A percentile compares a stretch with the other conserved stretches of the same genome.
These are phyloP conservation scores for Chionographis japonica DNA, from an alignment of 106 monocot species.

Conservation along the genomic window DNA sequence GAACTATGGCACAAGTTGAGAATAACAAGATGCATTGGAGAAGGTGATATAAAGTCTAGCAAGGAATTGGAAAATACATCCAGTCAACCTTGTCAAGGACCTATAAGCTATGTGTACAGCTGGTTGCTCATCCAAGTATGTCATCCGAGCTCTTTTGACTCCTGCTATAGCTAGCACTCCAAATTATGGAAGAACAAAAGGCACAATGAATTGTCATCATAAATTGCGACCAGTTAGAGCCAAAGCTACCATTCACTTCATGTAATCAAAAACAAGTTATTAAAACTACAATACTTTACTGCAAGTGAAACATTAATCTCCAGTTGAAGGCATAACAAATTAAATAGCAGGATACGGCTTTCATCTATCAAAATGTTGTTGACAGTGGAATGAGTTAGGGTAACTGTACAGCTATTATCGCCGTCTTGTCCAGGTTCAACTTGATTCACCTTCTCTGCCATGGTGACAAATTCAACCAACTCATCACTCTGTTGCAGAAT, in stretches of 20 bases:
- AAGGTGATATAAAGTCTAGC: conserved; percentile 1
- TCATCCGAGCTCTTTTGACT: conserved; percentile 70
- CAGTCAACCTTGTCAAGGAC: conserved; percentile 67
- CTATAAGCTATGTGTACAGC: conserved; percentile 69
- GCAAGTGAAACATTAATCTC: too few species aligned
- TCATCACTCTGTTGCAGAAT: conserved; percentile 23
- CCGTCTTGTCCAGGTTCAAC: conserved; percentile 1
- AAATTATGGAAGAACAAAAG: conserved; percentile 44
- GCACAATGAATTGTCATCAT: neutral
- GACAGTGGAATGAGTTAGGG: neutral
- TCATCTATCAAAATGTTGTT: conserved; percentile 20
- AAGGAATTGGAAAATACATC: conserved; percentile 6
- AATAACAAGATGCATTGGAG: neutral
- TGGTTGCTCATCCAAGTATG: conserved; percentile 59
- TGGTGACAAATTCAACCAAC: conserved; percentile 8
- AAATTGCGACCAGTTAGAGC: too few species aligned
- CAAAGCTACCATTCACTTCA: too few species aligned
- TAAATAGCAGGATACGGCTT: conserved; percentile 53
- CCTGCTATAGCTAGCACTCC: conserved; percentile 35
- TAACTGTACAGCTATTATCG: conserved; percentile 14
- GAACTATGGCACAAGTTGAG: neutral
- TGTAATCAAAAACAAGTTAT: too few species aligned
- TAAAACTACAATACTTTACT: too few species aligned
- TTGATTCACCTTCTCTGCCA: conserved; percentile 17
- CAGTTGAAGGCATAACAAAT: neutral